Base-by-base conservation (phyloP, 805 yeast species). In the Schizosaccharomyces lindneri region DNA sequence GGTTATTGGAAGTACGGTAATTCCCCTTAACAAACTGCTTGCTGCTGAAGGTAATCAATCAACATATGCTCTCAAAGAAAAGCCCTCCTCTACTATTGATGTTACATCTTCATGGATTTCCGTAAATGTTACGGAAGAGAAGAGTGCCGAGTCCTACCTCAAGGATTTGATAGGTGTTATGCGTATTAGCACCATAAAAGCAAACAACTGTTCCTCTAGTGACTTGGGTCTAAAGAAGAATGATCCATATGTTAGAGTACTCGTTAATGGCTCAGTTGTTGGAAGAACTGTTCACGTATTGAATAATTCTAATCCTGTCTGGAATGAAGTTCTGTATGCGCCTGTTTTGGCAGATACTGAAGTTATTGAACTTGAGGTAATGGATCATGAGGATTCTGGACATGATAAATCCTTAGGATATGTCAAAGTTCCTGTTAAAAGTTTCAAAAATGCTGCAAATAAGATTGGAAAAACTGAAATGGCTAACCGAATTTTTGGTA, bases 391-490 rank as follows among this genome's bases (percentile, higher is more conserved):
- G 73, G 78, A 78, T 63, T 78, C 74, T 62, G 79, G 84, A n/a
- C 79, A 81, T 55, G 98, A 93, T 72, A 81, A 96, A 67, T 80
- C 94, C 4, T 78, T 93, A 60, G 99, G 99, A 61, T 78, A 83
- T 2, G 83, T 86, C 73, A 83, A 82, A 67, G 73, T 93, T 24
- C 79, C 81, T 67, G 74, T 86, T 64, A 75, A 76, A 62, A 86
- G 82, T 32, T 73, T 87, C 66, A 81, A 90, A 69, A 78, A 79
- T 64, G 82, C 79, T 68, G 76, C 76, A 63, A 73, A 84, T 64
- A 32, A 21, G 9, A 6, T 21, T 5, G 95, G 85, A 62, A 74
- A 76, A 63, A 84, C 83, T 21, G 60, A 71, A 79, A 62, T 85
- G 82, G 67, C 73, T 79, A 63, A 72, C 78, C 51, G 82, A 81